Percentiles rank a stretch among this genome's conserved stretches.
Conservation (phyloP, 805 yeast genomes). For the Ogataea dorogensis region DNA sequence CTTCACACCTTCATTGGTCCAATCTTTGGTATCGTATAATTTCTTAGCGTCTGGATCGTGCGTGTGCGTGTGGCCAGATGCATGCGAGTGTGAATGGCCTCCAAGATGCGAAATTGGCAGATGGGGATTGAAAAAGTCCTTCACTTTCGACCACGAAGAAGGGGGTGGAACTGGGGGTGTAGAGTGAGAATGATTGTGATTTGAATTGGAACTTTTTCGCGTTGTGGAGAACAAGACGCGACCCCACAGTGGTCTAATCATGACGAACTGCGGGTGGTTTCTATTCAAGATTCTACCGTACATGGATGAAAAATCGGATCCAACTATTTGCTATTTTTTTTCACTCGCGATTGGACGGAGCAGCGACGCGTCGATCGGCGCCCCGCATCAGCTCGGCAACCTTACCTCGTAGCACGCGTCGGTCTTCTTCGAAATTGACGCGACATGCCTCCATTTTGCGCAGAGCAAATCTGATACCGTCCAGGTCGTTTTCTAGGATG, state of each 20-base stretch:
- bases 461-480: conserved; percentile 37
- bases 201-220: background rate
- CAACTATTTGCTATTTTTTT: conserved; percentile 8
- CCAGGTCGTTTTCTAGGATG: conserved; percentile 17
- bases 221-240: conserved; percentile 3
- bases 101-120: conserved; percentile 32
- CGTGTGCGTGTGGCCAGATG: conserved; percentile 40
- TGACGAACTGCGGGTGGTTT: background rate
- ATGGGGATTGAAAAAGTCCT: conserved; percentile 37
- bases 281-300: conserved; percentile 3
- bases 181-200: conserved; percentile 4
- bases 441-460: conserved; percentile 49
- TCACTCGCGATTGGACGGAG: conserved; percentile 4
- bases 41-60: conserved; percentile 44
- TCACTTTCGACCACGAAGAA: conserved; percentile 28
- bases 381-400: conserved; percentile 17
- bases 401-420: conserved; percentile 32
- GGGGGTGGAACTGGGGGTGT: conserved; percentile 16
- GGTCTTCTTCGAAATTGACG: conserved; percentile 20
- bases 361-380: conserved; percentile 13
- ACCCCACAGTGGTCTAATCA: conserved; percentile 1
- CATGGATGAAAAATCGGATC: conserved; percentile 2
- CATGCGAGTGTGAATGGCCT: conserved; percentile 23
- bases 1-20: conserved; percentile 80
- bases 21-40: conserved; percentile 42